A percentile compares a stretch with the other conserved stretches of the same genome.
Evolutionary conservation across 2,329 filamentous ascomycete genomes (phyloP).

Genomic region (Elsinoe batatas): DNA sequence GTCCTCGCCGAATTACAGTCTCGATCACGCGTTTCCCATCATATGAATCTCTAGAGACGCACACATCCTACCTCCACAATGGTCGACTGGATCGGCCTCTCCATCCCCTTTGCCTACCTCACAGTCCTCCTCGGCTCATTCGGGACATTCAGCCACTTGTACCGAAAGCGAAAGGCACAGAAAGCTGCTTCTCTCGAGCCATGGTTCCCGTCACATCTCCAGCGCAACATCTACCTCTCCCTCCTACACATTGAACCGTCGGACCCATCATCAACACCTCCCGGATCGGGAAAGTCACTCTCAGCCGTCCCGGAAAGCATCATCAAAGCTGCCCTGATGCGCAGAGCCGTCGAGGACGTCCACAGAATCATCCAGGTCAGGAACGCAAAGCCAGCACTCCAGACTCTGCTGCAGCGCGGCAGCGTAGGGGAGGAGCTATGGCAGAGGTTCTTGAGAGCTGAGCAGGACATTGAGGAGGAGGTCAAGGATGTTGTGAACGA

Average conservation of each 20-base stretch:
- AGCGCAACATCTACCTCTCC: constrained; percentile 89
- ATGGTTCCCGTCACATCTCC: constrained; percentile 86
- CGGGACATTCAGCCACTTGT: constrained; percentile 83
- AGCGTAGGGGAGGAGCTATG: constrained; percentile 94
- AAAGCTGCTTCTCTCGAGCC: constrained; percentile 78
- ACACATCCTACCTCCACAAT: constrained; percentile 29
- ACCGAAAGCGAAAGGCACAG: constrained; percentile 77
- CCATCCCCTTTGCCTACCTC: constrained; percentile 82
- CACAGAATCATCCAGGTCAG: constrained; percentile 81
- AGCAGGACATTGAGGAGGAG: constrained; percentile 97
- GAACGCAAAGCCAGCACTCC: constrained; percentile 78
- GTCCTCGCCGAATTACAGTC: too few species aligned
- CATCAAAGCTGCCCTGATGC: constrained; percentile 76
- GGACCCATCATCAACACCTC: constrained; percentile 33
- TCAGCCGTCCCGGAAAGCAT: constrained; percentile 70
- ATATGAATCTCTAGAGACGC: too few species aligned
- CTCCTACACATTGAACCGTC: constrained; percentile 66
- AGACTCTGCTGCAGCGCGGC: constrained; percentile 72
- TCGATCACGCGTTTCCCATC: too few species aligned
- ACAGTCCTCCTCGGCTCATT: constrained; percentile 78
- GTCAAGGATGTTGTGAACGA: constrained; percentile 87
- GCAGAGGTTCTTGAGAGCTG: constrained; percentile 81
- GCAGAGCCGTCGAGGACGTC: constrained; percentile 87
- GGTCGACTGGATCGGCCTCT: constrained; percentile 73
- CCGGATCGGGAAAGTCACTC: constrained; percentile 53